Evolutionary conservation across 148 eudicot species (phyloP).

Genomic region (Arctostaphylos glauca): DNA sequence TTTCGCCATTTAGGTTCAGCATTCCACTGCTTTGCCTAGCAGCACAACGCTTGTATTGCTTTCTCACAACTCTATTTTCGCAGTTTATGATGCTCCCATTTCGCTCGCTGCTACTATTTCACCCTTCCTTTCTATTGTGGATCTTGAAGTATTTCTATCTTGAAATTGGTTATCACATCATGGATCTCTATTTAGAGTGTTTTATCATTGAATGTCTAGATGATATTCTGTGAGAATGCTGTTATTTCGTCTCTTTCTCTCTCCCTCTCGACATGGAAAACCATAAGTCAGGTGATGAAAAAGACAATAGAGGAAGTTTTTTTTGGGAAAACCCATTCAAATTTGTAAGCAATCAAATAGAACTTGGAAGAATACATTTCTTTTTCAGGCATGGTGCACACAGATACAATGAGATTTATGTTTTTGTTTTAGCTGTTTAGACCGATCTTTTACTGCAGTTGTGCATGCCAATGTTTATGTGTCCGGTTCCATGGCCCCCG

Average conservation of each 20-base stretch:
- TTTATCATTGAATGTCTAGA: not conserved
- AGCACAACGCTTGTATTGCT: too few relatives aligned
- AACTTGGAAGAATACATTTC: not conserved
- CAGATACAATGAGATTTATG: not conserved
- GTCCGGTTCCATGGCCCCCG: too few relatives aligned
- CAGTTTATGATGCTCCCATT: too few relatives aligned
- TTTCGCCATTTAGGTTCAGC: too few relatives aligned
- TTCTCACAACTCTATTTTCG: too few relatives aligned
- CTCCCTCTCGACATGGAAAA: not conserved
- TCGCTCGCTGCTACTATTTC: not conserved
- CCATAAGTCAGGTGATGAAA: not conserved
- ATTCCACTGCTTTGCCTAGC: too few relatives aligned
- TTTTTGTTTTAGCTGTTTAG: not conserved
- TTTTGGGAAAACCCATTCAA: not conserved
- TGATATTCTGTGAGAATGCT: not conserved
- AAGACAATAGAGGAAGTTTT: not conserved
- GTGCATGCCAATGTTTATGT: not conserved
- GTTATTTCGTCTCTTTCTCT: not conserved
- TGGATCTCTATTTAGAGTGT: not conserved
- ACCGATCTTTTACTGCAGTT: not conserved
- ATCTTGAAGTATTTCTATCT: not conserved
- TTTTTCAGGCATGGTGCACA: not conserved
- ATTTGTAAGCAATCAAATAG: not conserved
- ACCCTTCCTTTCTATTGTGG: not conserved
- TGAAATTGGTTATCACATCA: not conserved